phyloP scores from a whole-genome alignment of 371 early-diverging fungal species.

The Zychaea mexicana region DNA sequence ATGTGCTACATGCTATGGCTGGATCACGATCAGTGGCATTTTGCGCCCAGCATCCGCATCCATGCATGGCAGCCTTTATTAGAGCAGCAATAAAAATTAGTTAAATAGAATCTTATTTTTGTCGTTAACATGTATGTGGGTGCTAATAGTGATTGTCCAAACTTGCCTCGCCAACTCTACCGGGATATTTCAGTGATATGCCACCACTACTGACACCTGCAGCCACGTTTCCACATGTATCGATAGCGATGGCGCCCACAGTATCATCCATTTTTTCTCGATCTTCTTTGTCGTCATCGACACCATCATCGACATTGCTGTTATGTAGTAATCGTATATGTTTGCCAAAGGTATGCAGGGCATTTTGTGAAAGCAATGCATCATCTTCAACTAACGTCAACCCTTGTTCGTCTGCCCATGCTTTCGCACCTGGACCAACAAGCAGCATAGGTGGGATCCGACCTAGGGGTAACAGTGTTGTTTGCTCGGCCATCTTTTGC shows the following conservation, averaged over 20 bases:
- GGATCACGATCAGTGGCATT: slow-evolving; percentile 19
- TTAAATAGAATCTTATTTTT: not conserved
- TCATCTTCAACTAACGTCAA: slow-evolving; percentile 24
- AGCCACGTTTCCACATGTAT: slow-evolving; percentile 63
- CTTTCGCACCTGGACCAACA: slow-evolving; percentile 64
- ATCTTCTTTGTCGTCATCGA: too few species aligned
- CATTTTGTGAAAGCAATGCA: slow-evolving; percentile 18
- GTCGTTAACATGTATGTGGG: slow-evolving; percentile 3
- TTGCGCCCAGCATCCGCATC: slow-evolving; percentile 76
- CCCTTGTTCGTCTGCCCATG: slow-evolving; percentile 49
- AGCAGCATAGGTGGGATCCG: slow-evolving; percentile 79
- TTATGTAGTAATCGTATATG: slow-evolving; percentile 24
- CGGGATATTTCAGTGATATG: slow-evolving; percentile 80
- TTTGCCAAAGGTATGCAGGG: slow-evolving; percentile 23
- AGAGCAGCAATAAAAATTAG: not conserved
- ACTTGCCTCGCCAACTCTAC: slow-evolving; percentile 83
- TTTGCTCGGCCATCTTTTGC: slow-evolving; percentile 42
- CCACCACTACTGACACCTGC: slow-evolving; percentile 90
- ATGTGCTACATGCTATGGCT: slow-evolving; percentile 70
- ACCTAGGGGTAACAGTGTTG: slow-evolving; percentile 55
- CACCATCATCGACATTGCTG: not conserved
- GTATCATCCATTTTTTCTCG: slow-evolving; percentile 63
- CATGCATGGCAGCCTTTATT: slow-evolving; percentile 70
- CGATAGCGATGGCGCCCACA: slow-evolving; percentile 85
- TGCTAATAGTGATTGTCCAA: not conserved